phyloP scores from a whole-genome alignment of 2,329 filamentous ascomycete species.

The Epichloe sp. region DNA sequence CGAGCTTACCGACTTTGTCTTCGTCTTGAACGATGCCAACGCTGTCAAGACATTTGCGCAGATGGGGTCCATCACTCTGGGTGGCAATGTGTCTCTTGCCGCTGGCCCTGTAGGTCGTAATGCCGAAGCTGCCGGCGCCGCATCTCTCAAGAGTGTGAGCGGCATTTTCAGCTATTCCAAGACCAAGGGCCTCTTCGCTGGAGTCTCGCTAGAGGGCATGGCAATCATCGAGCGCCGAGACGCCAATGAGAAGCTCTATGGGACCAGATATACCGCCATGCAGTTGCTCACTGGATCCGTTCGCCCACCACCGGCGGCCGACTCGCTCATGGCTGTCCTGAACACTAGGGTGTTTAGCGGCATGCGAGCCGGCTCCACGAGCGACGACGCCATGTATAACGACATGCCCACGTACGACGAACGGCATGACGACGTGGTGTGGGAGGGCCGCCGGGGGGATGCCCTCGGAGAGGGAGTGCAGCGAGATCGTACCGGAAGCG shows the following conservation, averaged over 20 bases:
- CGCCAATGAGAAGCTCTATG: constrained; percentile 94
- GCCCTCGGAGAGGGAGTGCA: constrained; percentile 54
- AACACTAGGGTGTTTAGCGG: constrained; percentile 78
- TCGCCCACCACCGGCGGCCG: constrained; percentile 65
- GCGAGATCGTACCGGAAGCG: constrained; percentile 21
- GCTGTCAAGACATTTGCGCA: constrained; percentile 93
- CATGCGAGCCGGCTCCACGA: constrained; percentile 27
- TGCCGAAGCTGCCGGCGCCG: constrained; percentile 88
- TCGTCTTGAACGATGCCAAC: constrained; percentile 84
- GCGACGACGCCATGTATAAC: constrained; percentile 71
- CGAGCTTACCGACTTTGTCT: constrained; percentile 88
- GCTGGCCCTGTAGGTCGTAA: constrained; percentile 90
- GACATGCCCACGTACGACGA: constrained; percentile 84
- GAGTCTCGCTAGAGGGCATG: constrained; percentile 85
- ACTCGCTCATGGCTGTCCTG: constrained; percentile 71
- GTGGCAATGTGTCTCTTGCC: constrained; percentile 91
- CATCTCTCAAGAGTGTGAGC: constrained; percentile 76
- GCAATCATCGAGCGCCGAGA: constrained; percentile 90
- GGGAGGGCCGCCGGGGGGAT: constrained; percentile 63
- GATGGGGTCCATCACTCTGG: constrained; percentile 78
- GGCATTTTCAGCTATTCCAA: constrained; percentile 96
- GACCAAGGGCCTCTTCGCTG: constrained; percentile 93
- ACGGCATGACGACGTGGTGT: constrained; percentile 66
- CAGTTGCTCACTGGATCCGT: constrained; percentile 73
- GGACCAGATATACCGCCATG: constrained; percentile 63